Evolutionary conservation across 371 early-diverging fungal genomes (phyloP).

Genomic region (Lichtheimia ramosa): DNA sequence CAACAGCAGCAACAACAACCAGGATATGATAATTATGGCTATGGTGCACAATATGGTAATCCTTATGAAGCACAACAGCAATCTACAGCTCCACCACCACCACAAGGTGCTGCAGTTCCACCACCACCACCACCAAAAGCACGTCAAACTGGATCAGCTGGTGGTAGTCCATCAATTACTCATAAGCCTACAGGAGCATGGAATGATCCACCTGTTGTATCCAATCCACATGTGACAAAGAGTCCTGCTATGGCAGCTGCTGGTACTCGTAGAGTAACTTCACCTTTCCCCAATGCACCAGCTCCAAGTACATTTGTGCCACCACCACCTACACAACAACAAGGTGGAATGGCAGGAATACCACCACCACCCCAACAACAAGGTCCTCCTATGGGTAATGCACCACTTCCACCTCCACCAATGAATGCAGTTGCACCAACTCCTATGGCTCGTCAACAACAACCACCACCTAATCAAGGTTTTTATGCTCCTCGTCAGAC

Average conservation of each 20-base stretch:
- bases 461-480: conserved; percentile 6
- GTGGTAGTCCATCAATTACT: conserved; percentile 34
- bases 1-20: background rate
- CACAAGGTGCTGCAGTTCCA: conserved; percentile 13
- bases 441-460: conserved; percentile 19
- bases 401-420: conserved; percentile 37
- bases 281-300: conserved; percentile 49
- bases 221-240: conserved; percentile 23
- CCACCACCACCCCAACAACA: conserved; percentile 7
- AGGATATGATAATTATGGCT: conserved; percentile 8
- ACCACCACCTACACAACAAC: conserved; percentile 20
- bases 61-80: conserved; percentile 5
- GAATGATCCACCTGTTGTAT: conserved; percentile 59
- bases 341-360: background rate
- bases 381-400: conserved; percentile 19
- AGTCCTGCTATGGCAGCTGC: conserved; percentile 24
- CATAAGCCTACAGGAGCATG: conserved; percentile 45
- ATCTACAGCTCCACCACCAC: background rate
- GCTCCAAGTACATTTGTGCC: conserved; percentile 32
- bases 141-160: conserved; percentile 22
- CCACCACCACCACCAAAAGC: conserved; percentile 34
- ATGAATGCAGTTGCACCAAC: conserved; percentile 35
- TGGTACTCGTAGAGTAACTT: conserved; percentile 39
- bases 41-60: conserved; percentile 3
- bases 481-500: conserved; percentile 5